Base-by-base conservation (phyloP, 768 basidiomycete genomes). In the Rhizopogon rudus region DNA sequence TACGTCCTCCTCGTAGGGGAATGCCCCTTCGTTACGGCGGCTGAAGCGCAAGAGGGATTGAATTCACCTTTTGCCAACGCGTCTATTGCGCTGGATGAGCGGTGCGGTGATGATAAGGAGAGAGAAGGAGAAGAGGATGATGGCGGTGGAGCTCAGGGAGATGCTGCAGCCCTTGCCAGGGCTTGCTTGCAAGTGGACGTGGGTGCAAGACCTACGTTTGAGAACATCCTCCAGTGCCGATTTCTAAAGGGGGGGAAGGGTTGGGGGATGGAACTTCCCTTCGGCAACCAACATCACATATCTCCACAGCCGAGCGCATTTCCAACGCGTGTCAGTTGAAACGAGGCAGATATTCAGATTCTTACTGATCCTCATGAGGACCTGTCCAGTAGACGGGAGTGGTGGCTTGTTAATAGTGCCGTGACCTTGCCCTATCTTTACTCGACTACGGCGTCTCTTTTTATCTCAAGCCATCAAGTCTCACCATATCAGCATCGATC, bases 1-100 rank as follows among this genome's bases (percentile, higher is more conserved):
- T 99, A 94, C 69, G 96, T 99, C 54, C 82, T 99, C 58, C 80
- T 98, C 16, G 82, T 88, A 20, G 92, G 93, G 6, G 93, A 96
- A 74, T 95, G 93, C 65, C 92, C 92, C 1, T 95, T 94, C 74
- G 83, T 86, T 73, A 92, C 89, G 16, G 87, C 94, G 1, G 88
- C 86, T 40, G 95, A 98, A 68, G 92, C 94, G 0, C 91, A 95
- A 62, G 88, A 86, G 44, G 92, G 93, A 1, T 75, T 96, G 8
- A 72, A 76, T 44, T 88, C 88, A 0, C 87, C 87, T 0, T 88
- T 90, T 64, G 81, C 88, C 1, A 86, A 80, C 55, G 86, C 89
- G 3, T 82, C 87, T 20, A 90, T 91, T 41, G 78, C 82, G 37
- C 72, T 92, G 41, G 89, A 91, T 65, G 88, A 91, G 66, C 79